phyloP scores from a whole-genome alignment of 2,329 filamentous ascomycete genomes.

The Cytospora leucostoma region DNA sequence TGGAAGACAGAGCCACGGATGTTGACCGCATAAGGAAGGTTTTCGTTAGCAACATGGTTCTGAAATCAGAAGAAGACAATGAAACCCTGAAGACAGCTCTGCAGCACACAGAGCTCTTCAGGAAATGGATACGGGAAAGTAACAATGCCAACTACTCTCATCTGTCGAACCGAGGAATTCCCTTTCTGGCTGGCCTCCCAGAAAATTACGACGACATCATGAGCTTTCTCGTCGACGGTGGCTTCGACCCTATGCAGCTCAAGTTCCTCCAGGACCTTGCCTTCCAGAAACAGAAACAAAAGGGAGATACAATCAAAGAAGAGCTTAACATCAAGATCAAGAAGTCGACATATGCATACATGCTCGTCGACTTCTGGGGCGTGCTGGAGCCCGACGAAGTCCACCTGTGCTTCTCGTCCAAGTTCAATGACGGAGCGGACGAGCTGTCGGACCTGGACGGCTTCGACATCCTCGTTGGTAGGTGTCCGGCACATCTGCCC shows the following conservation, averaged over 20 bases:
- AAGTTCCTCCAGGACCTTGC: slow-evolving; percentile 52
- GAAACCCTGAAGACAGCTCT: slow-evolving; percentile 54
- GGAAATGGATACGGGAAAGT: slow-evolving; percentile 54
- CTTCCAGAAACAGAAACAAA: slow-evolving; percentile 49
- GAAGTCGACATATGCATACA: slow-evolving; percentile 63
- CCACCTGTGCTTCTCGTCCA: slow-evolving; percentile 66
- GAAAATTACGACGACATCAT: slow-evolving; percentile 51
- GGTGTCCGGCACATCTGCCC: slow-evolving; percentile 69
- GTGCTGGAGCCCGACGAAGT: slow-evolving; percentile 66
- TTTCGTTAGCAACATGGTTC: slow-evolving; percentile 52
- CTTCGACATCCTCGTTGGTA: slow-evolving; percentile 65
- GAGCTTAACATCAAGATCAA: slow-evolving; percentile 63
- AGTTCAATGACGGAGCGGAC: slow-evolving; percentile 59
- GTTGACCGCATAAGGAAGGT: slow-evolving; percentile 45
- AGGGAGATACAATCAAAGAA: slow-evolving; percentile 54
- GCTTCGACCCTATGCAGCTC: slow-evolving; percentile 56
- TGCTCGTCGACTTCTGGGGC: slow-evolving; percentile 67
- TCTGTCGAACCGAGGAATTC: slow-evolving; percentile 42
- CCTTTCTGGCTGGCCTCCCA: slow-evolving; percentile 55
- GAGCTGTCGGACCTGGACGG: slow-evolving; percentile 57
- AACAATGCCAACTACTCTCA: slow-evolving; percentile 40
- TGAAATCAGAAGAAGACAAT: slow-evolving; percentile 54
- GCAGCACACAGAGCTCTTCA: slow-evolving; percentile 50
- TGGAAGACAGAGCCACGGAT: slow-evolving; percentile 60
- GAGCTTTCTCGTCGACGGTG: slow-evolving; percentile 56